Base-by-base conservation (phyloP, 805 yeast species). In the Wickerhamomyces canadensis region DNA sequence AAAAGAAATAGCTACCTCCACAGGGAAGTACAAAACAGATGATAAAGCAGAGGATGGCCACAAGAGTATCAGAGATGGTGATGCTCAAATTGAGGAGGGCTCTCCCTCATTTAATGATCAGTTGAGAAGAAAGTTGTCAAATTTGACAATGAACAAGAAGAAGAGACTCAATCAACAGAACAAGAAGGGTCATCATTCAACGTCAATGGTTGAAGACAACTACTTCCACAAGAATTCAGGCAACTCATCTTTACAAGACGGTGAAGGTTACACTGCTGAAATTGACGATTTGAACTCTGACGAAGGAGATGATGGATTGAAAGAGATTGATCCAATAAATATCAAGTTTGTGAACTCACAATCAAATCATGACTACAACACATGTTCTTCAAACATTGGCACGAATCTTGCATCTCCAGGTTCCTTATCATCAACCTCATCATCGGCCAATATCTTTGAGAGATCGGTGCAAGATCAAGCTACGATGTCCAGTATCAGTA, bases 401-500 rank as follows among this genome's bases (percentile, higher is more conserved):
- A n/a, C n/a, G n/a, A n/a, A n/a, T n/a, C n/a, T n/a, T n/a, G n/a
- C n/a, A n/a, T n/a, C n/a, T 10, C 38, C 45, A 12, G 17, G 14
- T 6, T 35, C 42, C 11, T 35, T 33, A 10, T 27, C 37, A 3
- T 22, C 34, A 13, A 30, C 47, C 1, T 25, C 40, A 3, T 37
- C 48, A 0, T 39, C 46, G 6, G n/a, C n/a, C n/a, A 30, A 33
- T 15, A 47, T 47, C 10, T 47, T 47, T 31, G 51, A 47, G 19
- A 42, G 51, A 35, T 44, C 47, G 1, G 49, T 47, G 4, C 48
- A 42, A 18, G 47, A 44, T 24, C 43, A 40, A 26, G 33, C 35
- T 6, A 27, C 37, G 4, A 18, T 40, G n/a, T 32, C 38, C 5
- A 29, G 19, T 10, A 22, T 27, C 6, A 25, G 34, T 5, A 27